A percentile compares a stretch with the other conserved stretches of the same genome.
Evolutionary conservation across 78 protist species (phyloP).

Genomic region (Dictyostelium capitatum): DNA sequence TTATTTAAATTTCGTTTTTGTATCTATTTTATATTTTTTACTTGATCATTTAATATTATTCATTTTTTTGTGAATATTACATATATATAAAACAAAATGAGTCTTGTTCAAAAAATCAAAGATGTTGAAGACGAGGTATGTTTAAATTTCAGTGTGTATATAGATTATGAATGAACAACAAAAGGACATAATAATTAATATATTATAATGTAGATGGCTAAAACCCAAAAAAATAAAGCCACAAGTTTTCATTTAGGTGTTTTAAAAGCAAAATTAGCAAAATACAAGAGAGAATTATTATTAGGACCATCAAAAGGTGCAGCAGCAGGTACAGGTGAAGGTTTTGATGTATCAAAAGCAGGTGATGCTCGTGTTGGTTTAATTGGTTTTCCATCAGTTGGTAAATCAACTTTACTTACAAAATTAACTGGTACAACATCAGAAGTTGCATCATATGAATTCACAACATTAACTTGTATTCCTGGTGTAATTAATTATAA

Average conservation of each 20-base stretch:
- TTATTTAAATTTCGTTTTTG: background rate
- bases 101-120: constrained; percentile 89
- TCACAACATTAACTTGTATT: constrained; percentile 99
- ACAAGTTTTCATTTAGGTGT: constrained; percentile 93
- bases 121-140: constrained; percentile 91
- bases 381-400: constrained; percentile 99
- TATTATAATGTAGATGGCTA: constrained; percentile 86
- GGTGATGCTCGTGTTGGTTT: constrained; percentile 95
- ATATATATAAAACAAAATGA: constrained; percentile 59
- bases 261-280: constrained; percentile 96
- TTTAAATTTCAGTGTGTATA: no score
- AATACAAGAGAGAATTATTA: constrained; percentile 81
- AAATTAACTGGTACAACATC: constrained; percentile 93
- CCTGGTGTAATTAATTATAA: constrained; percentile 96
- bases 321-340: constrained; percentile 88
- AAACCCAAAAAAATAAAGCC: constrained; percentile 99
- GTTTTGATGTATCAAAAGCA: constrained; percentile 96
- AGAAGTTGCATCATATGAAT: constrained; percentile 98
- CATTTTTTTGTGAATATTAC: background rate
- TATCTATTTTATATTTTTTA: background rate
- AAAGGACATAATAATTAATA: background rate
- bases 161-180: background rate
- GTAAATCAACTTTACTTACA: constrained; percentile 98
- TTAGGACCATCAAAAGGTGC: constrained; percentile 78
- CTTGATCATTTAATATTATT: background rate